Evolutionary conservation across 257 asterid species (phyloP).

Genomic region (Nyctanthes arbortristis): DNA sequence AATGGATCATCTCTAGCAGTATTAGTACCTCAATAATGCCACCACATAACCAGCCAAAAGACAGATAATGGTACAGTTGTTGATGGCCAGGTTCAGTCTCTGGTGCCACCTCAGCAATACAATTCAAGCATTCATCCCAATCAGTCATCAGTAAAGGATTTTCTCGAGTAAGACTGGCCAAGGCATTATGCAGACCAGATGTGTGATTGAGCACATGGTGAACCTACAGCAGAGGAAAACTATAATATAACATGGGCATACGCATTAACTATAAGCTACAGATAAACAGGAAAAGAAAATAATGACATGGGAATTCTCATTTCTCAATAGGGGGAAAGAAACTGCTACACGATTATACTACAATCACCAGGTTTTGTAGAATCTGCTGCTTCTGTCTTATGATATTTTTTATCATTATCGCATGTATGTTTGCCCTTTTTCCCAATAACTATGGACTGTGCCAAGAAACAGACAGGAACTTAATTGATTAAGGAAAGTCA

Average conservation of each 20-base stretch:
- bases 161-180: conserved; percentile 62
- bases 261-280: not conserved
- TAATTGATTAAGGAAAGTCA: conserved; percentile 16
- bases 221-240: conserved; percentile 52
- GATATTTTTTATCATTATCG: not conserved
- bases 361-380: conserved; percentile 7
- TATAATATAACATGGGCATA: conserved; percentile 3
- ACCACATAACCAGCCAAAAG: conserved; percentile 96
- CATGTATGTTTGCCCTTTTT: conserved; percentile 3
- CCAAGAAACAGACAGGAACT: conserved; percentile 1
- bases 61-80: conserved; percentile 82
- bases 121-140: conserved; percentile 82
- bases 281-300: conserved; percentile 1
- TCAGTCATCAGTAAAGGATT: conserved; percentile 74
- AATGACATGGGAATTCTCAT: conserved; percentile 17
- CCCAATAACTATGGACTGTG: conserved; percentile 1
- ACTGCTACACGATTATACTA: conserved; percentile 7
- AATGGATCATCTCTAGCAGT: conserved; percentile 24
- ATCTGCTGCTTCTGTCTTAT: conserved; percentile 5
- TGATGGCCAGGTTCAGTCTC: conserved; percentile 84
- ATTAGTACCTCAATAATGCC: conserved; percentile 96
- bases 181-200: conserved; percentile 89
- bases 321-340: conserved; percentile 11
- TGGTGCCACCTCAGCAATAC: conserved; percentile 47
- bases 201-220: conserved; percentile 99